phyloP scores from a whole-genome alignment of 352 stramenopile species.

The Phytopythium aichiense region DNA sequence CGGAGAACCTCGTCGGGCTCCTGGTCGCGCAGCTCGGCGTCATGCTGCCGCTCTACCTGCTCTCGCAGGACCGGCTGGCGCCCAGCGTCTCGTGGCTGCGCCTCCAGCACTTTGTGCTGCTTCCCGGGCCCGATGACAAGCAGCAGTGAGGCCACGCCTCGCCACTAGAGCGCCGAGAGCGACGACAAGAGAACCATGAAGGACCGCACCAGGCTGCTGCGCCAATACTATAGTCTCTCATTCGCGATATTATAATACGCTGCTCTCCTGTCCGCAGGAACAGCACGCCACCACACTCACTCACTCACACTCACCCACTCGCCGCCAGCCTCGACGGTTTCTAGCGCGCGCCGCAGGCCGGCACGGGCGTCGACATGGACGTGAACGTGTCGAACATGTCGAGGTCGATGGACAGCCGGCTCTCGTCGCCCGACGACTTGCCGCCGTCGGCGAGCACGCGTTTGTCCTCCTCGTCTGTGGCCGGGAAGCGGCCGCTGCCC shows the following conservation, averaged over 20 bases:
- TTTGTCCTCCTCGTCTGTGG: background rate
- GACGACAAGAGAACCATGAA: background rate
- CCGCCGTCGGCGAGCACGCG: background rate
- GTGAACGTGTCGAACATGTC: slow-evolving; percentile 51
- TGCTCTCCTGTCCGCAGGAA: background rate
- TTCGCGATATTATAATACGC: slow-evolving; percentile 2
- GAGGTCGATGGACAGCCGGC: slow-evolving; percentile 27
- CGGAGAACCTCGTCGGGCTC: slow-evolving; percentile 62
- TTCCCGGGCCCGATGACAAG: slow-evolving; percentile 29
- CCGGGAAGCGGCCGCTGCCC: slow-evolving; percentile 1
- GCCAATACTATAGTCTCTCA: background rate
- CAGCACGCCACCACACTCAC: background rate
- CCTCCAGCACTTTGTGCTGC: slow-evolving; percentile 61
- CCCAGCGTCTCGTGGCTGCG: slow-evolving; percentile 32
- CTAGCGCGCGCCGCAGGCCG: background rate
- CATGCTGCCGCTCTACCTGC: slow-evolving; percentile 59
- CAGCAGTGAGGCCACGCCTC: background rate
- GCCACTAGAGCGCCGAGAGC: background rate
- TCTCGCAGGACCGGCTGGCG: slow-evolving; percentile 60
- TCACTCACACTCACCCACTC: background rate
- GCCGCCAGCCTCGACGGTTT: background rate
- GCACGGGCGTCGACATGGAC: slow-evolving; percentile 45
- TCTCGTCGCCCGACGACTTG: slow-evolving; percentile 4
- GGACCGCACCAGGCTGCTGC: background rate
- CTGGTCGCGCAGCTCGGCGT: slow-evolving; percentile 48